Base-by-base conservation (phyloP, 805 yeast species). In the Barnettozyma vustinii region DNA sequence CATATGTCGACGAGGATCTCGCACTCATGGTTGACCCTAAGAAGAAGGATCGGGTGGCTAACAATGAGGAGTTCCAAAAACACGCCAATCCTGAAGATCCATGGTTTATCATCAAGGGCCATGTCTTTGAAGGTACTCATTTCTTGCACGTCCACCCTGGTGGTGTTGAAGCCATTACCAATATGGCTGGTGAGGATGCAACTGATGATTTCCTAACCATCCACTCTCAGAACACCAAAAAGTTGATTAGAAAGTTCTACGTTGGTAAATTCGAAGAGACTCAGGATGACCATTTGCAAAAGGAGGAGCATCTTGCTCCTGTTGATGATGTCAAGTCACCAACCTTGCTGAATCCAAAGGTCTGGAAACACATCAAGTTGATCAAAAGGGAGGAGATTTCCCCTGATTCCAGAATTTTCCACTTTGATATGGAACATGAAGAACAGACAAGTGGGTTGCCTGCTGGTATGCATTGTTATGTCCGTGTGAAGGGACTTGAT, bases 131-230 rank as follows among this genome's bases (percentile, higher is more conserved):
- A 40, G 70, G 69, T 35, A 58, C 66, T 6, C 55, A 52, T 9
- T 69, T 64, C 46, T 50, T 68, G 9, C 61, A 63, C 27, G 67
- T 63, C 18, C 69, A 66, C 44, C 67, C 66, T 5, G 69, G 69
- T 27, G 62, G 60, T 6, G 56, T 56, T 1, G 62, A 64, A 37
- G 52, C 61, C 25, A 58, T 58, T 25, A 54, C 58, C 1, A 54
- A 52, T 47, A 56, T 58, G 9, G 59, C 63, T 9, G 68, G 66
- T 26, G 58, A 59, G 21, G 62, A 57, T 50, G 66, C 62, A 1
- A 63, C 65, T 2, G 67, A 62, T 16, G 68, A 63, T 50, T 68
- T 68, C 47, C 46, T 65, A 39, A 65, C 67, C 16, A 64, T 67
- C 37, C 72, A 68, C 45, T 67, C 72, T 2, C 57, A 59, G 13